Base-by-base conservation (phyloP, 2,329 filamentous ascomycete species). In the Fusarium circinatum region DNA sequence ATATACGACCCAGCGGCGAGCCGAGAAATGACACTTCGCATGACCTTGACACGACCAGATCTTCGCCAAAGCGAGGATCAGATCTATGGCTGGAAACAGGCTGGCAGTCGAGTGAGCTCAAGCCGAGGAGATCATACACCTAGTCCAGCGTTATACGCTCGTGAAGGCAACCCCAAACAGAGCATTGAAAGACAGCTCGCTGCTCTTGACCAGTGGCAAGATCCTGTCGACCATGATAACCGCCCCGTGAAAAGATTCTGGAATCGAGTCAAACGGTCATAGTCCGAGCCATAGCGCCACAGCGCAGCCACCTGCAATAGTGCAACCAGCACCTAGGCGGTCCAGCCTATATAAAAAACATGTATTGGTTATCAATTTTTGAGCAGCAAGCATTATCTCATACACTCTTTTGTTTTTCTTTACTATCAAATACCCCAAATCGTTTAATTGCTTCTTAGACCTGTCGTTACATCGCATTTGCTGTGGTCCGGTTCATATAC, bases 21-120 rank as follows among this genome's bases (percentile, higher is more conserved):
- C 62, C 79, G 95, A 39, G 95, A 98, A 82, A 98, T 98, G 95
- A 98, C 96, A 6, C 84, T 98, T 55, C 93, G 95, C 55, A 97
- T 98, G 95, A 98, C 96, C 0, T 88, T 98, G 62, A 98, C 96
- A 8, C 88, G 95, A 52, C 94, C 95, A 0, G 96, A 98, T 80
- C 87, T 98, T 54, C 91, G 95, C 47, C 91, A 92, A 9, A 87
- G 91, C 71, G 93, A 96, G 70, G 90, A 92, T 17, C 87, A 91
- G 69, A 87, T 94, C 22, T 94, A 95, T 77, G 90, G 90, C 47
- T 93, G 91, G 90, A 89, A 92, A 77, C 78, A 81, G 67, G 75
- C 74, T 44, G 75, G 56, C 68, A 84, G 73, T 82, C 87, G 73
- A 85, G 90, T 73, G 69, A 87, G 89, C 5, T 75, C 76, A 39